These are phyloP conservation scores for Schrenkiella parvula DNA, from an alignment of 345 rosid genomes.

Conservation along the genomic window DNA sequence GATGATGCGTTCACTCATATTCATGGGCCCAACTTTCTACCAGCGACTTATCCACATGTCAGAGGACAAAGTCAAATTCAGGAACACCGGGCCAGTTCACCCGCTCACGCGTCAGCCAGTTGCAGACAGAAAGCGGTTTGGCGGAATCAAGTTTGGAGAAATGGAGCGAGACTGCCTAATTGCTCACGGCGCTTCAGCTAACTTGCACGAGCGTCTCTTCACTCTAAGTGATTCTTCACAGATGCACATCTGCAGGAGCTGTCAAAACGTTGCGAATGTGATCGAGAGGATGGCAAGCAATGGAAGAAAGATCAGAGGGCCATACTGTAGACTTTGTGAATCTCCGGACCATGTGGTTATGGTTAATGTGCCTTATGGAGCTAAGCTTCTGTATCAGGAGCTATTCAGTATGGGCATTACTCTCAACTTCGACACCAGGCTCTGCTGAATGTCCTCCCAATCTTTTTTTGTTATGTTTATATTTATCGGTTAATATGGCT, in stretches of 20 bases:
- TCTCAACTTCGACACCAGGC: slow-evolving; percentile 53
- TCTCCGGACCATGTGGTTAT: slow-evolving; percentile 57
- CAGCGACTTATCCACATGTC: slow-evolving; percentile 87
- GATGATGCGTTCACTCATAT: slow-evolving; percentile 62
- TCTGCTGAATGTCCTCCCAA: slow-evolving; percentile 35
- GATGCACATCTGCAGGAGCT: slow-evolving; percentile 67
- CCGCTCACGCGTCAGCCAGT: slow-evolving; percentile 92
- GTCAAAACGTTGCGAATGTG: slow-evolving; percentile 57
- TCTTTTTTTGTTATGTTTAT: not conserved
- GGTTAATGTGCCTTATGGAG: slow-evolving; percentile 72
- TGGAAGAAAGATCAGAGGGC: slow-evolving; percentile 75
- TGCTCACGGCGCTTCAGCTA: slow-evolving; percentile 82
- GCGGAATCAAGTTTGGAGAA: slow-evolving; percentile 87
- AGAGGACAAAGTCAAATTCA: slow-evolving; percentile 85
- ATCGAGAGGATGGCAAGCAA: slow-evolving; percentile 54
- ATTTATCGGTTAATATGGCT: not conserved
- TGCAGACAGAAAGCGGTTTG: slow-evolving; percentile 78
- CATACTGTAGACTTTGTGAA: slow-evolving; percentile 62
- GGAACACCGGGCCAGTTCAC: slow-evolving; percentile 92
- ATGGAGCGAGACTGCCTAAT: slow-evolving; percentile 92
- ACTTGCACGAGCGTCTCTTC: slow-evolving; percentile 77
- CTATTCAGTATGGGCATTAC: slow-evolving; percentile 83
- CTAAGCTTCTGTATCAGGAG: slow-evolving; percentile 69
- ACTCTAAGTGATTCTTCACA: slow-evolving; percentile 73
- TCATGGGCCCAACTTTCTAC: slow-evolving; percentile 89